Evolutionary conservation across 768 basidiomycete genomes (phyloP).

Genomic region (Pulveroboletus sp.): DNA sequence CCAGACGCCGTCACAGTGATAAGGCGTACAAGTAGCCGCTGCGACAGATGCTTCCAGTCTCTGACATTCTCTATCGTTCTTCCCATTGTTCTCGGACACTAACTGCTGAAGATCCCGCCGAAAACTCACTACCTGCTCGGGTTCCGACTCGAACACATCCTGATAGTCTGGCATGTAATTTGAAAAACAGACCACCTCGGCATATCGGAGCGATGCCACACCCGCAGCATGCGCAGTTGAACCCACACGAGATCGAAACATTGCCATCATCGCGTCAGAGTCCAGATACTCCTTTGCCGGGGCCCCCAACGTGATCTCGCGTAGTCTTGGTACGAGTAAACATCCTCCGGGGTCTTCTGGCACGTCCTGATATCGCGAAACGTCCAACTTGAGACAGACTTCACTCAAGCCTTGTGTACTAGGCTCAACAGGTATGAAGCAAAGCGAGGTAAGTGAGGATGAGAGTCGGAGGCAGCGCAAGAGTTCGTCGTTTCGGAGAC

Average conservation of each 20-base stretch:
- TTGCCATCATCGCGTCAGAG: conserved; percentile 5
- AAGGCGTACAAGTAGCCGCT: too few relatives aligned
- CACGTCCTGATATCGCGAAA: neutral
- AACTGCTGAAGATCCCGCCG: neutral
- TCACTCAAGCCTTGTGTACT: too few relatives aligned
- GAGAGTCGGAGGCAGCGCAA: conserved; percentile 17
- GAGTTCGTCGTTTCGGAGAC: conserved; percentile 17
- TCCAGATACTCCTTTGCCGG: conserved; percentile 9
- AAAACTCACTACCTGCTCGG: neutral
- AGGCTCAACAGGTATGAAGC: conserved; percentile 20
- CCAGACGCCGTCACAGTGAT: too few relatives aligned
- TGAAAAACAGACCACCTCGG: conserved; percentile 10
- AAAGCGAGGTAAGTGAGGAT: conserved; percentile 5
- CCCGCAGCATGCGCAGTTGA: neutral
- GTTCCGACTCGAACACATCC: too few relatives aligned
- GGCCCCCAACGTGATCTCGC: conserved; percentile 16
- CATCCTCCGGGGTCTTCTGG: neutral
- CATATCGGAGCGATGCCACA: conserved; percentile 4
- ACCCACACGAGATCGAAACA: conserved; percentile 9
- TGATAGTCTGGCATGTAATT: too few relatives aligned
- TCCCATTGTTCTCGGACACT: too few relatives aligned
- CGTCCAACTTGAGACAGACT: conserved; percentile 2
- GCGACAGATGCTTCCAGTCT: too few relatives aligned
- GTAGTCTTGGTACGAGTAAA: conserved; percentile 7
- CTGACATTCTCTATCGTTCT: too few relatives aligned